Evolutionary conservation across 1,139 yeast species (phyloP), one percentile per base, ranked within the genome.

Genomic region (Ogataea hybrid): DNA sequence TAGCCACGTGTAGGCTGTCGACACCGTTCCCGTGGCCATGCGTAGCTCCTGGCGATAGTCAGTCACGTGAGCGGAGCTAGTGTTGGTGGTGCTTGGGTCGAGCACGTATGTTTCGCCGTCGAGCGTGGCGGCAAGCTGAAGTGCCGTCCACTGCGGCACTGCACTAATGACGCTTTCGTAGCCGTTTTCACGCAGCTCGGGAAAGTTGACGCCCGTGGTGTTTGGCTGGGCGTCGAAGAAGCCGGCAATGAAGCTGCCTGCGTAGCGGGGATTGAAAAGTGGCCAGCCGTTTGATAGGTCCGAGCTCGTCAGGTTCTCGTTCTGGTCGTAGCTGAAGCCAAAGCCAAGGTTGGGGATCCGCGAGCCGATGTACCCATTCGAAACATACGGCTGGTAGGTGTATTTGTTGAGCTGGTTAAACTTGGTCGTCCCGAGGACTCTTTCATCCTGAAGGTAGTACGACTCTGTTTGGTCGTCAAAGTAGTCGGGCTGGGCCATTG

Each of bases 341-440:
- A 83, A 86, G 5, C 95, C 95, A 46, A 84, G 66, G 47, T 82
- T 83, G n/a, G 95, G 89, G 18, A 86, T 69, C 37, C 94, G 65
- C 21, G 83, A 67, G 2, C 95, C 95, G 46, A 86, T 75, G 56
- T 78, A 85, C 2, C 95, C 95, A 59, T 86, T 86, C 12, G 94
- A 75, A 10, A 84, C 87, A 59, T 85, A 86, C 0, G 95, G 88
- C 57, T 86, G 95, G 40, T 78, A 68, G 29, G 80, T 77, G 58
- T 69, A 86, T 36, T 70, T 71, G 59, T 86, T 84, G 33, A 46
- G 52, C 5, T 17, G 15, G 17, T 46, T 39, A 32, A 36, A 54
- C 10, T 40, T 32, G 32, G 48, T 42, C n/a, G 61, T 54, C 5
- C 55, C 47, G 14, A 56, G 44, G 4, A 47, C 22, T 28, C 59